Evolutionary conservation across 805 yeast species (phyloP), one percentile per base, ranked within the genome.

Genomic region (Alloascoidea hylecoeti): DNA sequence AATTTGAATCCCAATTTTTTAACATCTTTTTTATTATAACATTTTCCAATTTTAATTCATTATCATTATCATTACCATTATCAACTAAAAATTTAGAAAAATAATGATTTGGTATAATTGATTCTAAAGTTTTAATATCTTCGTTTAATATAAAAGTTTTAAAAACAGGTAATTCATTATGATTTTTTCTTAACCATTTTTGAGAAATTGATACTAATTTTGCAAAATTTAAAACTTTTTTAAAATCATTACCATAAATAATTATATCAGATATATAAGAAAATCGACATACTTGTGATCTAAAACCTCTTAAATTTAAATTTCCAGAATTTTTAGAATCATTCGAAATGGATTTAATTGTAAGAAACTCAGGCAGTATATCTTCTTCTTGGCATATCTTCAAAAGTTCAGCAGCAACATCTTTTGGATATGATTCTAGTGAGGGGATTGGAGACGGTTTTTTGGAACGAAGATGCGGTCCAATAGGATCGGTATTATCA

Each of bases 241-340:
- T 19, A n/a, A 42, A 45, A 47, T 61, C 66, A 38, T 55, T 58
- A 44, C 83, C 73, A 50, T 81, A 81, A n/a, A 80, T 68, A 2
- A 78, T 57, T 37, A 78, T 66, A 48, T 77, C 83, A 0, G 83
- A 64, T 6, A 82, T 63, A 33, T 71, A 60, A 34, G 83, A 73
- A 36, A 75, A 56, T 48, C 79, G 80, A 4, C 78, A 63, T n/a
- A 72, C 76, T 53, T 82, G 94, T 35, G 78, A 72, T 49, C 78
- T 83, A 50, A 81, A 82, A 50, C 81, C 77, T 45, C 92, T 63
- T 35, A 79, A 63, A 3, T n/a, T n/a, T n/a, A n/a, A n/a, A n/a
- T n/a, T n/a, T n/a, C n/a, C n/a, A n/a, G n/a, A n/a, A n/a, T n/a
- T n/a, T n/a, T n/a, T n/a, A n/a, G 79, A 70, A 2, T 78, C 72